phyloP scores from a whole-genome alignment of 2,329 filamentous ascomycete species.

The Xylaria sp. region DNA sequence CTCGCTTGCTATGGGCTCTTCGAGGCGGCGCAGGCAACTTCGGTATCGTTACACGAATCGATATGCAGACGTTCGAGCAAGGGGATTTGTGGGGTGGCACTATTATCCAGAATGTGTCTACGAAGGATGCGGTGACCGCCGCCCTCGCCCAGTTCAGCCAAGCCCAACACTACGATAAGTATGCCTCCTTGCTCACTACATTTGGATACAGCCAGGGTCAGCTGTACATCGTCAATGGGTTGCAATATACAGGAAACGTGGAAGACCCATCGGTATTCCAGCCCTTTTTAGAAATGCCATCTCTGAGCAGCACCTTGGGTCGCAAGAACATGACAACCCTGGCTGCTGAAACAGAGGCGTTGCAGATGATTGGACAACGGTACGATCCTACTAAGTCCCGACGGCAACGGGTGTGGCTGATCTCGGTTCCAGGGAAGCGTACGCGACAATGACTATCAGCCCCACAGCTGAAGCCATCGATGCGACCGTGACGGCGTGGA shows the following conservation, averaged over 20 bases:
- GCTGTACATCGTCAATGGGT: neutral
- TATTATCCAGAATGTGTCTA: neutral
- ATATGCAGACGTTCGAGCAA: neutral
- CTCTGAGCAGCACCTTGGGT: neutral
- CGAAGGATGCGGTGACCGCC: constrained; percentile 2
- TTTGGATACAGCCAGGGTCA: neutral
- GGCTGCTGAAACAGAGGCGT: neutral
- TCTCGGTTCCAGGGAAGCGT: neutral
- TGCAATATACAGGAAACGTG: neutral
- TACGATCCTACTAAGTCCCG: neutral
- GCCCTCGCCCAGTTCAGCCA: neutral
- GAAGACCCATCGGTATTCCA: neutral
- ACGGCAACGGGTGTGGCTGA: neutral
- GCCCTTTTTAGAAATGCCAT: neutral
- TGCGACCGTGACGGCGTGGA: neutral
- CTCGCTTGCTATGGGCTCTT: constrained; percentile 2
- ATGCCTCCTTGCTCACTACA: neutral
- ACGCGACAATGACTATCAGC: neutral
- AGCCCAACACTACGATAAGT: neutral
- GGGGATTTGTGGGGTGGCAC: neutral
- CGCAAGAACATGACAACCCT: neutral
- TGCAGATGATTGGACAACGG: neutral
- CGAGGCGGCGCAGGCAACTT: neutral
- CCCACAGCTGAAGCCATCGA: neutral
- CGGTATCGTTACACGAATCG: constrained; percentile 1